Conservation (phyloP, 2,329 filamentous ascomycete genomes). For the Diaporthe ilicicola region DNA sequence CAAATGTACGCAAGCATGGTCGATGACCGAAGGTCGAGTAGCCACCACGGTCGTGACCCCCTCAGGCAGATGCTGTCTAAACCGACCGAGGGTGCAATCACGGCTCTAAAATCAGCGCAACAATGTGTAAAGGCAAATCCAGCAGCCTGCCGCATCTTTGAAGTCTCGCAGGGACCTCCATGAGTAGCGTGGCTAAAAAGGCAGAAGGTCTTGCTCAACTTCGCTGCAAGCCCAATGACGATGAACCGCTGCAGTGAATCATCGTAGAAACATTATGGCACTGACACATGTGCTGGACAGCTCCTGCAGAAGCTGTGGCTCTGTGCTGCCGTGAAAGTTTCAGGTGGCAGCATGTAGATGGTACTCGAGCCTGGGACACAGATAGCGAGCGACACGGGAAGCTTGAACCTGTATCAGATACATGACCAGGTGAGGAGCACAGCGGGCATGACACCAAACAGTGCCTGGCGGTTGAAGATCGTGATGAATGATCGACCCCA, state of each 20-base stretch:
- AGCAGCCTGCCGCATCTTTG: neutral
- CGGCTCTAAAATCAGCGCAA: slow-evolving; percentile 14
- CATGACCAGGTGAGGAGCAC: neutral
- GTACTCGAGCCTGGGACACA: neutral
- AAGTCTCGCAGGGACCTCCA: slow-evolving; percentile 2
- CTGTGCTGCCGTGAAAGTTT: slow-evolving; percentile 11
- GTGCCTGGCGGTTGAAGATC: neutral
- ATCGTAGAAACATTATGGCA: neutral
- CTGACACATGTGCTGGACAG: slow-evolving; percentile 3
- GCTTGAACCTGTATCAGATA: slow-evolving; percentile 11
- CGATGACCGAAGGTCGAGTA: neutral
- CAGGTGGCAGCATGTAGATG: neutral
- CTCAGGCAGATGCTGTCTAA: neutral
- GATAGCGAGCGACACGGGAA: neutral
- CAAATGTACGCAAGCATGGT: neutral
- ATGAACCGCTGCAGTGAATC: neutral
- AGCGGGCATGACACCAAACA: neutral
- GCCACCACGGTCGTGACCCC: neutral
- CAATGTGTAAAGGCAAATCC: neutral
- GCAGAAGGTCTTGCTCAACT: neutral
- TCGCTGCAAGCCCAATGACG: neutral
- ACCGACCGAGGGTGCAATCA: neutral
- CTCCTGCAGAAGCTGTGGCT: slow-evolving; percentile 9
- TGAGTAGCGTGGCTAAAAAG: neutral
- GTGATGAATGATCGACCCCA: slow-evolving; percentile 11